These are phyloP conservation scores for Solanum pimpinellifolium DNA, from an alignment of 257 asterid genomes.

Conservation along the genomic window DNA sequence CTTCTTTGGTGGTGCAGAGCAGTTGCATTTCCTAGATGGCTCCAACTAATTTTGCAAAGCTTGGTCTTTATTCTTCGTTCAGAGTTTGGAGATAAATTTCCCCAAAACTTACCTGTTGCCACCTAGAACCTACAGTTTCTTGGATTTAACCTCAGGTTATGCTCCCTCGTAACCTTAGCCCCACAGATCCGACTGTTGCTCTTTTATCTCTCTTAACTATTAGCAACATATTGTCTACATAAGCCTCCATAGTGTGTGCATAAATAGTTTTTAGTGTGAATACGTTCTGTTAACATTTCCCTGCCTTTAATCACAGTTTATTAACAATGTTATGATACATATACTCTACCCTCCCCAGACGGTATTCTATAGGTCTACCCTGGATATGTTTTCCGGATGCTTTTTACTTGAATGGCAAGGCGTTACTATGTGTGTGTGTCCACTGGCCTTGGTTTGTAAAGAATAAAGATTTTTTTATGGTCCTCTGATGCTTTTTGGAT, in stretches of 20 bases:
- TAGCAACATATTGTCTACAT: neutral
- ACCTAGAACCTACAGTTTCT: neutral
- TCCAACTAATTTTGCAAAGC: neutral
- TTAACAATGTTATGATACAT: neutral
- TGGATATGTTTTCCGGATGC: neutral
- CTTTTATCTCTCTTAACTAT: neutral
- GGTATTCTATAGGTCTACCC: neutral
- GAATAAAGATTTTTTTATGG: neutral
- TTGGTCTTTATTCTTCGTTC: neutral
- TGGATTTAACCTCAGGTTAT: neutral
- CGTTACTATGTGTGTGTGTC: neutral
- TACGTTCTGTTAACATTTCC: neutral
- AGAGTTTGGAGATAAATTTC: neutral
- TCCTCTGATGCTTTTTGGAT: neutral
- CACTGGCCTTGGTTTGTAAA: neutral
- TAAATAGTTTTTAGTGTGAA: neutral
- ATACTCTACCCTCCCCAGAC: neutral
- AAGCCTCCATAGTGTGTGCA: neutral
- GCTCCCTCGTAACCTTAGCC: neutral
- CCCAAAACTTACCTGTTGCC: neutral
- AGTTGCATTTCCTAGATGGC: neutral
- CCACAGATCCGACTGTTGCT: neutral
- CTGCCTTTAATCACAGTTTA: neutral
- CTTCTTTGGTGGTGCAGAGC: neutral
- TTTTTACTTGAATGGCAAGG: neutral